Conservation (phyloP, 495 filamentous ascomycete genomes). For the Aspergillus conjunctus region DNA sequence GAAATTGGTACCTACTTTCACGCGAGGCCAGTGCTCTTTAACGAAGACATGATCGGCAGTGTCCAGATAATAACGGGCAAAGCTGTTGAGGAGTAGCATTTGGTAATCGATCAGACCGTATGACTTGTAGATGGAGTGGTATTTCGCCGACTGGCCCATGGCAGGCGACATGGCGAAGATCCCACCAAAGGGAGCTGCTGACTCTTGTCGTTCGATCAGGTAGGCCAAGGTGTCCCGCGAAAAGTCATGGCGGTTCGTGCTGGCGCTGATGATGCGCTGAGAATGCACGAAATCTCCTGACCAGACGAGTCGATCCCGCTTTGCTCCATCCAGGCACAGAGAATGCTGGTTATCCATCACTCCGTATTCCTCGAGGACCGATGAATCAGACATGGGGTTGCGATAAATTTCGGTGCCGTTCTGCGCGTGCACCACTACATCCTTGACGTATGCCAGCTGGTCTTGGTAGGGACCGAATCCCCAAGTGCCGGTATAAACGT, state of each 20-base stretch:
- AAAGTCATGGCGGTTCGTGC: conserved; percentile 20
- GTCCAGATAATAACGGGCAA: conserved; percentile 18
- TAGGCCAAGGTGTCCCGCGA: conserved; percentile 13
- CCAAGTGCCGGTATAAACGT: conserved; percentile 28
- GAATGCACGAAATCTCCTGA: conserved; percentile 29
- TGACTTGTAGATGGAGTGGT: conserved; percentile 14
- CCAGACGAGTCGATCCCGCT: conserved; percentile 27
- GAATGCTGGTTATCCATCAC: conserved; percentile 26
- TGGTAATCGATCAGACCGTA: conserved; percentile 22
- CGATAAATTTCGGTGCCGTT: conserved; percentile 35
- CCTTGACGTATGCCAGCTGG: conserved; percentile 33
- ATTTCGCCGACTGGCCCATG: conserved; percentile 20
- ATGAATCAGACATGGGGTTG: conserved; percentile 26
- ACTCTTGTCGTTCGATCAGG: conserved; percentile 9
- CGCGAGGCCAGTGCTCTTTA: conserved; percentile 12
- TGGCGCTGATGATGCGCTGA: conserved; percentile 23
- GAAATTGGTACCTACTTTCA: conserved; percentile 9
- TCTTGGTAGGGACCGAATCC: conserved; percentile 40
- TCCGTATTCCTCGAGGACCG: conserved; percentile 32
- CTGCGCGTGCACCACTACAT: conserved; percentile 30
- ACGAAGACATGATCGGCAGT: conserved; percentile 14
- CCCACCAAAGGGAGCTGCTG: conserved; percentile 1
- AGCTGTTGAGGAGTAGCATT: conserved; percentile 17
- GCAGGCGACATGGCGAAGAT: conserved; percentile 20
- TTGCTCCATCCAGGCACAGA: conserved; percentile 30